These are phyloP conservation scores for Pestalotiopsis fici DNA, from an alignment of 2,329 filamentous ascomycete genomes.

Conservation along the genomic window DNA sequence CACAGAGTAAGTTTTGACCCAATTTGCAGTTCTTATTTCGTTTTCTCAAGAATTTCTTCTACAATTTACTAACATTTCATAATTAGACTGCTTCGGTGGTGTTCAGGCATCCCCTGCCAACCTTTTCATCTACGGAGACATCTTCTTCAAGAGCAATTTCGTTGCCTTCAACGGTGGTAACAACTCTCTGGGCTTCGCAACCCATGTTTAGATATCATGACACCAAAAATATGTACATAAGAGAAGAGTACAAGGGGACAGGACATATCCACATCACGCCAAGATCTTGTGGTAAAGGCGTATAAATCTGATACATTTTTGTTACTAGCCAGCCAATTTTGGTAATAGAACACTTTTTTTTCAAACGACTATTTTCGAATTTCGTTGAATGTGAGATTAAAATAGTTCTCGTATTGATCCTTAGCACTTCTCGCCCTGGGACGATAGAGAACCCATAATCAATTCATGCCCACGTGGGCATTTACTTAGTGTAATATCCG, in stretches of 20 bases:
- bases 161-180: slow-evolving; percentile 59
- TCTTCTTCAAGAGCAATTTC: slow-evolving; percentile 64
- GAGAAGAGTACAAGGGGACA: background rate
- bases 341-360: no score
- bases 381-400: no score
- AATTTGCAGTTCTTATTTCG: background rate
- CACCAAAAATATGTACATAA: background rate
- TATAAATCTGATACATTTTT: no score
- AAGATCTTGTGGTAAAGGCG: no score
- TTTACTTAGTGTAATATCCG: no score
- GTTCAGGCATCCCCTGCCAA: slow-evolving; percentile 59
- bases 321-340: no score
- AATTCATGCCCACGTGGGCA: no score
- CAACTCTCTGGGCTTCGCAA: slow-evolving; percentile 52
- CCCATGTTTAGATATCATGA: slow-evolving; percentile 46
- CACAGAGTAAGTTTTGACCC: slow-evolving; percentile 45
- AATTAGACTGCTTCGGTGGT: slow-evolving; percentile 65
- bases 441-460: no score
- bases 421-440: no score
- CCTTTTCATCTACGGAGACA: slow-evolving; percentile 64
- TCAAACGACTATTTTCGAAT: no score
- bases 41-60: no score
- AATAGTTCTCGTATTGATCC: no score
- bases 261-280: background rate
- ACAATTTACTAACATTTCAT: slow-evolving; percentile 9